Evolutionary conservation across 2,329 filamentous ascomycete species (phyloP).

Genomic region (Aschersonia sp.): DNA sequence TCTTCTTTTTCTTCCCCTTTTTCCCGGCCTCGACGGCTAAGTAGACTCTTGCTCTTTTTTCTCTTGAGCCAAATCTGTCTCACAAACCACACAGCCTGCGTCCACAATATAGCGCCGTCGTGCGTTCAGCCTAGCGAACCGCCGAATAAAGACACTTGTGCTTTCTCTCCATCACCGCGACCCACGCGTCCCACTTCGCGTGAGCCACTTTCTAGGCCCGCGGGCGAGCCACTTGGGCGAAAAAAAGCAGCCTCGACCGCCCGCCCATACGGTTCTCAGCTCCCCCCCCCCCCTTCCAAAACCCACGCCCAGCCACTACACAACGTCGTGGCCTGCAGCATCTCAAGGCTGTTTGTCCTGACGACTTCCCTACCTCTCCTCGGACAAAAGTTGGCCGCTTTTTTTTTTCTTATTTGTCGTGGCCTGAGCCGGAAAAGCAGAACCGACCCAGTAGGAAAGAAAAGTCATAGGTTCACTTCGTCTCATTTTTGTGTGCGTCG

Average conservation of each 20-base stretch:
- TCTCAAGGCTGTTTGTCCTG: constrained; percentile 1
- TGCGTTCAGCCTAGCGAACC: not conserved
- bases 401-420: no score
- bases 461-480: no score
- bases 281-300: not conserved
- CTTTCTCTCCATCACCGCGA: not conserved
- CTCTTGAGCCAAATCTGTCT: no score
- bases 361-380: not conserved
- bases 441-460: no score
- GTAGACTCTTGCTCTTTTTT: no score
- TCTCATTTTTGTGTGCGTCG: no score
- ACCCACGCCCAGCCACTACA: not conserved
- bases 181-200: not conserved
- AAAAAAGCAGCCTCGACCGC: not conserved
- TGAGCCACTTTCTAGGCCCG: not conserved
- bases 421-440: no score
- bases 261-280: constrained; percentile 3
- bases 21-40: not conserved
- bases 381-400: not conserved
- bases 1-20: not conserved
- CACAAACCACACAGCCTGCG: not conserved
- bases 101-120: not conserved
- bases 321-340: constrained; percentile 4
- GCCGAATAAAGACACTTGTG: not conserved
- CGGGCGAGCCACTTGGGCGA: not conserved